Evolutionary conservation across 2,329 filamentous ascomycete species (phyloP).

Genomic region (Aspergillus sp.): DNA sequence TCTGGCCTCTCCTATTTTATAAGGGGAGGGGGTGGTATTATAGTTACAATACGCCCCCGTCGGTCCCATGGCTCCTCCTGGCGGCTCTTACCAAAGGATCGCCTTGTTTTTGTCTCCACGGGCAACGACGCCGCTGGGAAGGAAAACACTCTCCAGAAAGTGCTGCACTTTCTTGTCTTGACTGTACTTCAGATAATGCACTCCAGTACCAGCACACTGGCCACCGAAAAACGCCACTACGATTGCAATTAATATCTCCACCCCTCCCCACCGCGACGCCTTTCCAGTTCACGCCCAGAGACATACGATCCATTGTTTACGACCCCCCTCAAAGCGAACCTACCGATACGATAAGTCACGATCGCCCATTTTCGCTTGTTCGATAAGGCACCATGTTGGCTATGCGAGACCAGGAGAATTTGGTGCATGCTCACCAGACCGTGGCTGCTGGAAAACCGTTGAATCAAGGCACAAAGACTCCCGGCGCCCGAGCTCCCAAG

Average conservation of each 20-base stretch:
- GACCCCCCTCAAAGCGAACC: no score
- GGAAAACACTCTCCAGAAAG: not conserved
- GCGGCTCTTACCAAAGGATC: not conserved
- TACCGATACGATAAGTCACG: conserved; percentile 13
- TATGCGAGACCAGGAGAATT: conserved; percentile 79
- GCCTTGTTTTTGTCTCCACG: not conserved
- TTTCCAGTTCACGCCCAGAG: no score
- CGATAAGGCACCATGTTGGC: conserved; percentile 58
- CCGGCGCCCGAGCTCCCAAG: conserved; percentile 67
- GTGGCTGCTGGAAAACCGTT: conserved; percentile 64
- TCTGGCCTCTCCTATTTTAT: conserved; percentile 18
- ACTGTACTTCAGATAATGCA: no score
- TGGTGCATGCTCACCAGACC: conserved; percentile 67
- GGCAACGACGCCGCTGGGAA: not conserved
- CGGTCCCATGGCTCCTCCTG: not conserved
- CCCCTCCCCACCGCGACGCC: not conserved
- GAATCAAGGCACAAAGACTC: conserved; percentile 69
- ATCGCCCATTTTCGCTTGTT: conserved; percentile 3
- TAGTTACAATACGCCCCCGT: conserved; percentile 4
- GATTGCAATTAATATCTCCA: not conserved
- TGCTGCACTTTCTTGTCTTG: not conserved
- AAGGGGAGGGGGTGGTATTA: not conserved
- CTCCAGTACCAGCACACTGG: no score
- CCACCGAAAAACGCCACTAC: no score
- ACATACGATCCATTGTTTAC: no score